phyloP scores from a whole-genome alignment of 768 basidiomycete genomes.

The Roridomyces roridus region DNA sequence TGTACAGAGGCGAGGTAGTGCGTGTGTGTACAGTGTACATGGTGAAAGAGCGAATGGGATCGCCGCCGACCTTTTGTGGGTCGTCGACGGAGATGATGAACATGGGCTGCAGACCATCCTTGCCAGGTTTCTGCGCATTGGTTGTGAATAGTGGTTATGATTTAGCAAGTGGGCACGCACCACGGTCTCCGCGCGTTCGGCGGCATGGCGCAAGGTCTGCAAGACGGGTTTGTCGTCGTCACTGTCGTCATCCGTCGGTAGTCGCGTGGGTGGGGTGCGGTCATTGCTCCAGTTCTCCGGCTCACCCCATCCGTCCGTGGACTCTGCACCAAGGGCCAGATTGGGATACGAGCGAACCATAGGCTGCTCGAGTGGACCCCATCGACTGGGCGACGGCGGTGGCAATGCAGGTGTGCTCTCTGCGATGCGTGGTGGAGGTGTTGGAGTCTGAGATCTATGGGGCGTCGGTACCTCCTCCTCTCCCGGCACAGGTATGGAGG shows the following conservation, averaged over 20 bases:
- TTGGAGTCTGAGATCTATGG: conserved; percentile 15
- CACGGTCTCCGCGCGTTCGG: conserved; percentile 11
- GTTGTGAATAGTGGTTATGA: conserved; percentile 8
- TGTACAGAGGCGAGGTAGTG: conserved; percentile 85
- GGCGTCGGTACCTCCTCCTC: conserved; percentile 21
- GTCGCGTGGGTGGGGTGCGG: conserved; percentile 20
- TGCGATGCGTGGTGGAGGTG: conserved; percentile 32
- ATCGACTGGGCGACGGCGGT: conserved; percentile 1
- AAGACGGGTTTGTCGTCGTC: conserved; percentile 75
- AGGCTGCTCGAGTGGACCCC: conserved; percentile 16
- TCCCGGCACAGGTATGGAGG: conserved; percentile 29
- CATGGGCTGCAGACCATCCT: conserved; percentile 65
- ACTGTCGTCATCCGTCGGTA: conserved; percentile 58
- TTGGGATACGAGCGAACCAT: conserved; percentile 31
- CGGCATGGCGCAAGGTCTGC: conserved; percentile 44
- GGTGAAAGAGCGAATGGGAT: conserved; percentile 90
- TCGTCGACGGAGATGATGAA: conserved; percentile 94
- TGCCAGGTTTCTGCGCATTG: conserved; percentile 31
- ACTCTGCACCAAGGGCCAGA: conserved; percentile 55
- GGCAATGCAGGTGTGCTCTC: conserved; percentile 22
- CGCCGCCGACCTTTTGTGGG: conserved; percentile 97
- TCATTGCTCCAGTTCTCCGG: conserved; percentile 49
- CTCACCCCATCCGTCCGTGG: conserved; percentile 60
- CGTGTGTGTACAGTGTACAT: conserved; percentile 96
- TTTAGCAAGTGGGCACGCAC: conserved; percentile 18